Base-by-base conservation (phyloP, 352 stramenopile genomes). In the Pythium monospermum region DNA sequence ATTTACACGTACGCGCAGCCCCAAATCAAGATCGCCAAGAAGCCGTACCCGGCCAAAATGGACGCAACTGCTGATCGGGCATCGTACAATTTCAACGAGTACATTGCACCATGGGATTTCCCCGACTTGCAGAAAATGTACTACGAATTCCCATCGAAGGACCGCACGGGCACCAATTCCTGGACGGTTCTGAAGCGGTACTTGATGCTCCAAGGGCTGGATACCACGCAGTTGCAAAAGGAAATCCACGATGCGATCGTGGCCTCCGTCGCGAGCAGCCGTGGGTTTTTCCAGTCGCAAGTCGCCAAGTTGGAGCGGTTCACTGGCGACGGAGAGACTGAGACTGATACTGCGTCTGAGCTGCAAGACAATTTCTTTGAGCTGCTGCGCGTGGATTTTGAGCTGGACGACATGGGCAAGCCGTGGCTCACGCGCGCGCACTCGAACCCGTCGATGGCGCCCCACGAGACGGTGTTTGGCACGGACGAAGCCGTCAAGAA, bases 341-440 rank as follows among this genome's bases (percentile, higher is more conserved):
- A 66, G 1, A 57, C 50, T 12, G 71, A 56, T 3, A n/a, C n/a
- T n/a, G n/a, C n/a, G n/a, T n/a, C n/a, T n/a, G 69, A 86, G 39
- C 42, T 86, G 19, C 66, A 55, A 2, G 69, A 84, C 32, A 87
- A 63, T 49, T 98, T 96, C 49, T 97, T 99, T 59, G 94, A 98
- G 56, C 68, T 99, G 16, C 84, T 96, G 49, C 96, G 91, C 21
- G 90, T 98, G 54, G 94, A 99, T 56, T 92, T 99, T 41, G 91
- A 99, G 68, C 65, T 99, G 21, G 94, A 98, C 53, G 71, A 89
- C 61, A 75, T 67, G 25, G 75, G 95, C 15, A 98, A 97, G 55
- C 94, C 96, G n/a, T 98, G 87, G 79, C 79, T 99, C 27, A 93
- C 98, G 52, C 87, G 98, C 38, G 66, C 85, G 13, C 66, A 75